Evolutionary conservation across 176 grass and related monocot species (phyloP).

Genomic region (Rhipidocladum racemiflorum): DNA sequence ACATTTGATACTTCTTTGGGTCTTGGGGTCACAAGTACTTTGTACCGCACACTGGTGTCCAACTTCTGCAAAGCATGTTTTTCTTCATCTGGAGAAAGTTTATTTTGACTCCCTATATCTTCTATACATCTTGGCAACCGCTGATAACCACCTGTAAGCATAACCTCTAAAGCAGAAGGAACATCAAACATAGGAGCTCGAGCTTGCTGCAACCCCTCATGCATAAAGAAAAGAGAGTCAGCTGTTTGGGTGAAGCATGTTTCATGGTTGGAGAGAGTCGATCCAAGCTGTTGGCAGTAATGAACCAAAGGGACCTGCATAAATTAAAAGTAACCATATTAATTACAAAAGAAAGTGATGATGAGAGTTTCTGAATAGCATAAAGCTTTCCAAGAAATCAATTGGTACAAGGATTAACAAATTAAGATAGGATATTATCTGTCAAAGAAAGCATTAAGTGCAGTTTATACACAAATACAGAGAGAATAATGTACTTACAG

Average conservation of each 20-base stretch:
- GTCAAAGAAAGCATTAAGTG: neutral
- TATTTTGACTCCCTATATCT: constrained; percentile 66
- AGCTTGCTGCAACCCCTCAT: constrained; percentile 68
- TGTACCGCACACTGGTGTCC: constrained; percentile 66
- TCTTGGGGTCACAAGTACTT: constrained; percentile 64
- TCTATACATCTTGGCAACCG: constrained; percentile 84
- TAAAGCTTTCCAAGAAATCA: neutral
- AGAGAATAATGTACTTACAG: neutral
- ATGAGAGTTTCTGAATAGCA: neutral
- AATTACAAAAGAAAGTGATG: neutral
- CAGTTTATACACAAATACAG: neutral
- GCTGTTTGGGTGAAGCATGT: constrained; percentile 97
- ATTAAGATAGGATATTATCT: neutral
- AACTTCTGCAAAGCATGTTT: constrained; percentile 80
- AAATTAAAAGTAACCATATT: constrained; percentile 17
- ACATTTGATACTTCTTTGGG: constrained; percentile 80
- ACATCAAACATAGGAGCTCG: constrained; percentile 92
- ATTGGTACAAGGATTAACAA: neutral
- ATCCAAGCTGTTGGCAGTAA: constrained; percentile 92
- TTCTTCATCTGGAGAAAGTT: constrained; percentile 71
- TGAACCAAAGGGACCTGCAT: constrained; percentile 81
- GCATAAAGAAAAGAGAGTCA: constrained; percentile 83
- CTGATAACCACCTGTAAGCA: constrained; percentile 74
- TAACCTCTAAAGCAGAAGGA: constrained; percentile 90
- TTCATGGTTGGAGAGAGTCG: constrained; percentile 85